Base-by-base conservation (phyloP, 2,329 filamentous ascomycete genomes). In the Arthrobotrys entomopaga region DNA sequence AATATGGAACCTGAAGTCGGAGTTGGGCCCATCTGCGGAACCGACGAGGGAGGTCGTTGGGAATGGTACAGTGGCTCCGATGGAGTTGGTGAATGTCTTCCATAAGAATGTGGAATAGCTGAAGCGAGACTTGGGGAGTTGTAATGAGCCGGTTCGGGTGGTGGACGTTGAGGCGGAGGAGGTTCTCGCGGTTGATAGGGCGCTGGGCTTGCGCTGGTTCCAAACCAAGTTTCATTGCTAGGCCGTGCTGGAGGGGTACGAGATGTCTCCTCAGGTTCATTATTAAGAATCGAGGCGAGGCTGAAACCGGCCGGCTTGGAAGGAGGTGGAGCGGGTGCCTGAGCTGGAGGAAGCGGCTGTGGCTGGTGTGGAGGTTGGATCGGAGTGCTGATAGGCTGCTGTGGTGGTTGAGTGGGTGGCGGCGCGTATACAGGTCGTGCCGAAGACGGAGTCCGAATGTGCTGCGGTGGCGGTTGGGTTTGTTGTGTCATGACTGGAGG, bases 101-200 rank as follows among this genome's bases (percentile, higher is more conserved):
- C 61, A 42, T 29, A 73, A 10, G 60, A 10, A 20, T 61, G 69
- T 50, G 69, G 69, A 10, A 63, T 61, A 13, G 69, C 69, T 42
- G 69, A 49, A 5, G 69, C 54, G 19, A 73, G 56, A 22, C 69
- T 73, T 15, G 69, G 69, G 20, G 69, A 73, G n/a, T 65, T 72
- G 16, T 73, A 73, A 40, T 73, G 69, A 11, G 69, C 61, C 16
- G 69, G 61, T 34, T 73, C 69, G 29, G 69, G 61, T 48, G 64
- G 69, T 10, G 69, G 61, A 20, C 69, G 40, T 58, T 66, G 69
- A 15, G 60, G 38, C 5, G 53, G 56, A 16, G 57, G 48, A 16
- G 69, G 69, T 4, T 73, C 69, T 26, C 69, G 61, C 13, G 69
- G 20, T 10, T 24, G 1, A 48, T 73, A 73, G 0, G 69, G 34